phyloP scores from a whole-genome alignment of 371 early-diverging fungal genomes.

The Mucor indicus region DNA sequence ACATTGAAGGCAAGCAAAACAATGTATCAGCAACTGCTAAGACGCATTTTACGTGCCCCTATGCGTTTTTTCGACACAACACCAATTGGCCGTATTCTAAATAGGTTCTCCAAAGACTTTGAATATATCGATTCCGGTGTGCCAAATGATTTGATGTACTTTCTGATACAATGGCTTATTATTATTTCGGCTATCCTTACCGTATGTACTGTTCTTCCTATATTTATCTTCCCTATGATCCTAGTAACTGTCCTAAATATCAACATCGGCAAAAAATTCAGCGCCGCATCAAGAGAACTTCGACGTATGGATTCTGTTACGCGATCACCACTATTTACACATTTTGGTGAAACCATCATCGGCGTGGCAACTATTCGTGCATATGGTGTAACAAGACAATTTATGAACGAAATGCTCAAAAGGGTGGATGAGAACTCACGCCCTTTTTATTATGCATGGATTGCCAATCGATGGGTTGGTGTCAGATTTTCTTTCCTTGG shows the following conservation, averaged over 20 bases:
- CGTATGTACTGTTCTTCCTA: constrained; percentile 58
- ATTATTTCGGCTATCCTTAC: constrained; percentile 61
- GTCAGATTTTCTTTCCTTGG: constrained; percentile 66
- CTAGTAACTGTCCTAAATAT: constrained; percentile 47
- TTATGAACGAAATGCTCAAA: constrained; percentile 46
- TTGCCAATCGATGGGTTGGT: constrained; percentile 79
- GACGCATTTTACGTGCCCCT: constrained; percentile 22
- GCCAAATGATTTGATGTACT: constrained; percentile 40
- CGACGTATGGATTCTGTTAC: constrained; percentile 78
- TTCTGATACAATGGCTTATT: constrained; percentile 55
- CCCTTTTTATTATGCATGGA: constrained; percentile 71
- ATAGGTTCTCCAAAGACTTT: constrained; percentile 59
- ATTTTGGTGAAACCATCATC: constrained; percentile 68
- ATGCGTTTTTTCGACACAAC: constrained; percentile 37
- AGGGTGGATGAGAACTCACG: constrained; percentile 60
- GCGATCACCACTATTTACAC: constrained; percentile 74
- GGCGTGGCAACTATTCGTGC: constrained; percentile 79
- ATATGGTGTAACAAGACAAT: constrained; percentile 59
- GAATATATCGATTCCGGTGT: constrained; percentile 41
- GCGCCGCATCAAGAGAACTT: constrained; percentile 43
- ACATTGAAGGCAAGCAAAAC: constrained; percentile 23
- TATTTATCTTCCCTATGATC: constrained; percentile 47
- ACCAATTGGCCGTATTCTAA: constrained; percentile 68
- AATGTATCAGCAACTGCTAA: constrained; percentile 7
- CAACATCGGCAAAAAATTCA: constrained; percentile 19